phyloP scores from a whole-genome alignment of 2,329 filamentous ascomycete species.

The Huntiella savannae region DNA sequence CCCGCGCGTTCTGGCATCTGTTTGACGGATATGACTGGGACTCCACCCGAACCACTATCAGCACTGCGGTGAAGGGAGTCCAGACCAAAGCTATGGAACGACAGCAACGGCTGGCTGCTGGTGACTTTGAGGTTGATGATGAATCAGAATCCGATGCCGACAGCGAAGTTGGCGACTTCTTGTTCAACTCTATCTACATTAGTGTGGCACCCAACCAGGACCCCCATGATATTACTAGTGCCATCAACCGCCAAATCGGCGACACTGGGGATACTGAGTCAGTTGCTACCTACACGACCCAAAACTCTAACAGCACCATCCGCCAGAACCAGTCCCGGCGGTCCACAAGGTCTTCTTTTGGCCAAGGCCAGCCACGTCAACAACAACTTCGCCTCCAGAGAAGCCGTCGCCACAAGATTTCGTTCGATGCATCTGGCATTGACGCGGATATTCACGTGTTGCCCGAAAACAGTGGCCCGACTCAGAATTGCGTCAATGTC shows the following conservation, averaged over 20 bases:
- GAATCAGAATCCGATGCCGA: constrained; percentile 51
- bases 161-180: constrained; percentile 76
- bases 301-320: constrained; percentile 39
- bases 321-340: constrained; percentile 25
- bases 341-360: constrained; percentile 20
- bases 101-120: constrained; percentile 18
- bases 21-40: constrained; percentile 98
- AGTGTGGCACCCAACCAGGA: constrained; percentile 75
- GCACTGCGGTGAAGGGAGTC: constrained; percentile 72
- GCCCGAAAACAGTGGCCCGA: constrained; percentile 57
- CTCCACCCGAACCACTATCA: constrained; percentile 67
- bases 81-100: constrained; percentile 53
- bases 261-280: constrained; percentile 87
- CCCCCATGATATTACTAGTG: constrained; percentile 58
- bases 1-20: constrained; percentile 92
- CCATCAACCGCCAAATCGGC: constrained; percentile 76
- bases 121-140: constrained; percentile 7
- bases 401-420: constrained; percentile 85
- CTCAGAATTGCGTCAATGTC: constrained; percentile 71
- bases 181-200: constrained; percentile 98
- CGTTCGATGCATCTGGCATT: constrained; percentile 76
- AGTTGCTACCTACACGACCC: constrained; percentile 47
- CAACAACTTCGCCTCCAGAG: constrained; percentile 56
- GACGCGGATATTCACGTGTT: constrained; percentile 68
- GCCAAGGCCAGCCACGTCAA: constrained; percentile 17